Base-by-base conservation (phyloP, 2,329 filamentous ascomycete species). In the Pleoardoris graminearum region DNA sequence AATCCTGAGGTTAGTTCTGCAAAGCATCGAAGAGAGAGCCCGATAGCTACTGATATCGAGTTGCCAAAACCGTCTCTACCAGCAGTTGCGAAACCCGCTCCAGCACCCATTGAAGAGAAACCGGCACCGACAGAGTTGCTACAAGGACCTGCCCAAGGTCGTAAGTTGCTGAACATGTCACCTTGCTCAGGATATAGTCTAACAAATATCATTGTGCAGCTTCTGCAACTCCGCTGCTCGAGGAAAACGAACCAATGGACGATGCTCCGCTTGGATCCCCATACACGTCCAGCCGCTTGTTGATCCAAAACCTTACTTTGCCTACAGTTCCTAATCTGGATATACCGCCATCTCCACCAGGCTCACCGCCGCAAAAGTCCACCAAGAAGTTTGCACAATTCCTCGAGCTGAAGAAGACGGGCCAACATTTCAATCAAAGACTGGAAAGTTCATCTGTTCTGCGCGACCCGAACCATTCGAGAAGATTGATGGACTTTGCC, bases 361-460 rank as follows among this genome's bases (percentile, higher is more conserved):
- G 83, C 5, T 74, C 74, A 12, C 75, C 75, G 12, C 73, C 74
- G 17, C 70, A 73, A 36, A 63, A 61, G 33, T 66, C 85, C 11
- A 86, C 82, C 45, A 80, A 82, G 60, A 91, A 90, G 63, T 87
- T 93, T 61, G 81, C 84, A 57, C 84, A 85, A 53, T 93, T 94
- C 60, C 81, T 93, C 0, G 79, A 84, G 39, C 80, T 93, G n/a
- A 94, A 94, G 75, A 85, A 84, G 65, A 84, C 87, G 57, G 86
- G 86, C 4, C 79, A 86, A 14, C 90, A 94, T 73, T 93, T 93
- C 79, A 92, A 94, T 70, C 79, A 85, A 62, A 86, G 88, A 55
- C 77, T 94, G 7, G 83, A 87, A 30, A 80, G 81, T 51, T 88
- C 86, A 0, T 75, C 82, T 0, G 84, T 87, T 7, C 76, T 92